Percentiles rank a stretch among this genome's conserved stretches.
Evolutionary conservation across 106 monocot genomes (phyloP).

Genomic region (Dendrobium nobile): DNA sequence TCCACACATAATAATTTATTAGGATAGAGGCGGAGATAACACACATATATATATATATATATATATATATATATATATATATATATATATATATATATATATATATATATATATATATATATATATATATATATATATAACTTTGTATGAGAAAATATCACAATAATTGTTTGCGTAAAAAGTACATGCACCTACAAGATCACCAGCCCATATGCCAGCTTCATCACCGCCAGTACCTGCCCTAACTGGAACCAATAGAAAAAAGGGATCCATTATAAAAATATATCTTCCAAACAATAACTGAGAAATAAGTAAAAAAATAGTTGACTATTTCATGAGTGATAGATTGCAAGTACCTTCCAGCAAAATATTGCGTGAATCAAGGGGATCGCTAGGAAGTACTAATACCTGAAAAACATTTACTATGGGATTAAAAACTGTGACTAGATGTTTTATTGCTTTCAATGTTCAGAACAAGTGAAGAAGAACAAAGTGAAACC

Average conservation of each 20-base stretch:
- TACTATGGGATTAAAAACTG: background rate
- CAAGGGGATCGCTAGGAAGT: constrained; percentile 86
- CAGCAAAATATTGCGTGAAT: constrained; percentile 89
- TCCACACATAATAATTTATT: too few species aligned
- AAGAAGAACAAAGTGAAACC: background rate
- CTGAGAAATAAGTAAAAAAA: background rate
- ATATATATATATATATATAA: too few species aligned
- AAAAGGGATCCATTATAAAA: constrained; percentile 10
- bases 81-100: too few species aligned
- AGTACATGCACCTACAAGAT: constrained; percentile 82
- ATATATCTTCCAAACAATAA: background rate
- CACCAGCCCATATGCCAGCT: constrained; percentile 97
- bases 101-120: too few species aligned
- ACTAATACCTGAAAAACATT: constrained; percentile 46
- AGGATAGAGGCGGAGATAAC: too few species aligned
- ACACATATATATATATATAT: too few species aligned
- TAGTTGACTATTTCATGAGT: background rate
- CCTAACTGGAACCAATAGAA: constrained; percentile 56
- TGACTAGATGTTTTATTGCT: background rate
- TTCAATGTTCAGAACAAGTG: background rate
- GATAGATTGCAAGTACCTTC: constrained; percentile 54
- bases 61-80: too few species aligned
- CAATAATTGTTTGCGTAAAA: constrained; percentile 2
- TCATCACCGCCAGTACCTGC: constrained; percentile 99
- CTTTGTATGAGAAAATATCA: background rate